Base-by-base conservation (phyloP, 495 filamentous ascomycete species). In the Aspergillus kassunensis region DNA sequence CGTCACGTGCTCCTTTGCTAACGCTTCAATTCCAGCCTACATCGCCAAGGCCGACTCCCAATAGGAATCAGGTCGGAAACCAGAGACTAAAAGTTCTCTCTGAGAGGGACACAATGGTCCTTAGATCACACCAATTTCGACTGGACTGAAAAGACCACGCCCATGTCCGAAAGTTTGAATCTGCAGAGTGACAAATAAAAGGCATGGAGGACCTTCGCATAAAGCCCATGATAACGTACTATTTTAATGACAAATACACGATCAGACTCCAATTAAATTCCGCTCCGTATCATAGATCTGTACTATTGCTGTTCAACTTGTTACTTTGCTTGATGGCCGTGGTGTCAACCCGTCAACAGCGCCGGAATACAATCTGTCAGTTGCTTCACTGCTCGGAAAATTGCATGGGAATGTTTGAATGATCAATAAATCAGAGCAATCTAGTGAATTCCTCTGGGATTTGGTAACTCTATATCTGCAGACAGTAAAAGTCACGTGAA, bases 21-120 rank as follows among this genome's bases (percentile, higher is more conserved):
- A 51, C 49, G 24, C 6, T 2, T n/a, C n/a, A 31, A 18, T 10
- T 51, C 42, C 44, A 80, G 79, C 81, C 75, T 91, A 96, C 82
- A 87, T 97, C 64, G 79, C 90, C 73, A 91, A 91, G 82, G 86
- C 90, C 49, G 92, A 97, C 68, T 68, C 57, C 66, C 62, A 80
- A 59, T 76, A 73, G 63, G 66, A 73, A 74, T 70, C 57, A 68
- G 65, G 62, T 60, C 63, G 47, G 65, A 58, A 54, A 48, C 52
- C 58, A 49, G 58, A 58, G 56, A 49, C 56, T 37, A 71, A 61
- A 55, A 75, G 68, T 65, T 57, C 64, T 59, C 63, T 72, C 27
- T 75, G 57, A 74, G 50, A 27, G 21, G 41, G 37, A 47, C 47
- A 55, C 54, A 33, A 37, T 53, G 42, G 23, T 56, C 44, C 25